Evolutionary conservation across 1,139 yeast genomes (phyloP).

Genomic region (Suhomyces bribrorum): DNA sequence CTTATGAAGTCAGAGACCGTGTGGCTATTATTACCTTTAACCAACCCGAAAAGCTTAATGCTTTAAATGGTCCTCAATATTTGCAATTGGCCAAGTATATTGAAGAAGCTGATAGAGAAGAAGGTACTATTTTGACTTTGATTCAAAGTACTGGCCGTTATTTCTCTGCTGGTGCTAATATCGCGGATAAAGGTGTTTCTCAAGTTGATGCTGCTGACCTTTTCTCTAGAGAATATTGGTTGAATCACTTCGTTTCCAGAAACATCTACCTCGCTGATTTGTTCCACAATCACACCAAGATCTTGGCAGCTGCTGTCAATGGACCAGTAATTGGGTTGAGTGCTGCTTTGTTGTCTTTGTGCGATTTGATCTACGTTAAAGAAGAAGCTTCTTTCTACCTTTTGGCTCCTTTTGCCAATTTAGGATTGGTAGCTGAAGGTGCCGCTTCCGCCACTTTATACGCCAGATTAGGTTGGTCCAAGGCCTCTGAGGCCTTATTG

Average conservation of each 20-base stretch:
- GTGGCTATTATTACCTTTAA: slow-evolving; percentile 70
- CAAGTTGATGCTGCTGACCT: slow-evolving; percentile 26
- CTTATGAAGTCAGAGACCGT: slow-evolving; percentile 54
- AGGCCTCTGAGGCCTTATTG: slow-evolving; percentile 72
- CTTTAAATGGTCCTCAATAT: slow-evolving; percentile 69
- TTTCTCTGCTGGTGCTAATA: slow-evolving; percentile 87
- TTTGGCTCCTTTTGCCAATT: slow-evolving; percentile 76
- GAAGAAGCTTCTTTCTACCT: slow-evolving; percentile 59
- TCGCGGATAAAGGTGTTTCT: slow-evolving; percentile 35
- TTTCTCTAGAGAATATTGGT: slow-evolving; percentile 56
- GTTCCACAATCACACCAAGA: slow-evolving; percentile 70
- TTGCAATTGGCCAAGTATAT: slow-evolving; percentile 59
- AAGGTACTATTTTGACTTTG: slow-evolving; percentile 64
- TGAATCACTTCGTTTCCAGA: slow-evolving; percentile 62
- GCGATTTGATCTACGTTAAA: slow-evolving; percentile 74
- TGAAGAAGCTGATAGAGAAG: slow-evolving; percentile 67
- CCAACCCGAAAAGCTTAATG: slow-evolving; percentile 63
- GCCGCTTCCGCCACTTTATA: slow-evolving; percentile 71
- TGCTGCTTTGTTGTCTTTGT: slow-evolving; percentile 70
- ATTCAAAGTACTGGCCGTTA: slow-evolving; percentile 72
- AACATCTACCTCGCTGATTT: slow-evolving; percentile 70
- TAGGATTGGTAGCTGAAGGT: slow-evolving; percentile 86
- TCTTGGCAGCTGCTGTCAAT: slow-evolving; percentile 73
- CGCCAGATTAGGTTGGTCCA: slow-evolving; percentile 70
- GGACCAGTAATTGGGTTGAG: slow-evolving; percentile 88